Conservation (phyloP, 2,329 filamentous ascomycete species). For the Byssothecium circinans region DNA sequence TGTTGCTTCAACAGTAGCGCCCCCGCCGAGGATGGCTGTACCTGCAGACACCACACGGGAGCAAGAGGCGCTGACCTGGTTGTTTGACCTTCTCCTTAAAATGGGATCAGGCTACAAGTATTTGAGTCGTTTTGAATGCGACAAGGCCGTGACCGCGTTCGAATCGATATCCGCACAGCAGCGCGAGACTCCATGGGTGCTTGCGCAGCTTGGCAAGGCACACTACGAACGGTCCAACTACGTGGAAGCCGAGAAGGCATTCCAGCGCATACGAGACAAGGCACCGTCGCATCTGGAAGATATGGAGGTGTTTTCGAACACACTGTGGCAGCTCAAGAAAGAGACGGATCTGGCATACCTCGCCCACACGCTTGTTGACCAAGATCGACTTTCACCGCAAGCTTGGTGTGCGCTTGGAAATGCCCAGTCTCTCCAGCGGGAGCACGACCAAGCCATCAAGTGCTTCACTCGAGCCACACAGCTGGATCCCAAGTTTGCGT, state of each 20-base stretch:
- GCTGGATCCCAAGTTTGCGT: conserved; percentile 85
- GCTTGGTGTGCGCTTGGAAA: conserved; percentile 97
- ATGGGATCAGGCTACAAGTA: conserved; percentile 79
- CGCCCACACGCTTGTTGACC: conserved; percentile 84
- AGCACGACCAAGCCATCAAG: conserved; percentile 90
- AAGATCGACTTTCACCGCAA: conserved; percentile 85
- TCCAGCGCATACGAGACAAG: conserved; percentile 74
- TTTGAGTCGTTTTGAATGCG: conserved; percentile 76
- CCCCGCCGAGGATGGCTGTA: conserved; percentile 40
- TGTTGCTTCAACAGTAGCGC: conserved; percentile 27
- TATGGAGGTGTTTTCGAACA: conserved; percentile 97
- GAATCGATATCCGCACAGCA: conserved; percentile 71
- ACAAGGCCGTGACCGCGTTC: conserved; percentile 75
- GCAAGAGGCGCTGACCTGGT: conserved; percentile 73
- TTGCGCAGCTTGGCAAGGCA: conserved; percentile 86
- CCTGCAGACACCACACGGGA: conserved; percentile 64
- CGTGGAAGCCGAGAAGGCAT: conserved; percentile 82
- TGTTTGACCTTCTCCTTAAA: conserved; percentile 80
- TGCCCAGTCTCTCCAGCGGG: conserved; percentile 86
- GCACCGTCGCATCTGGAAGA: conserved; percentile 84
- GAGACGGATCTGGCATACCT: conserved; percentile 91
- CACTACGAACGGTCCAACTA: conserved; percentile 91
- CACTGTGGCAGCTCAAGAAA: conserved; percentile 96
- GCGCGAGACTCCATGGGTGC: conserved; percentile 89
- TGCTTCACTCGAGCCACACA: conserved; percentile 96